A percentile compares a stretch with the other conserved stretches of the same genome.
These are phyloP conservation scores for Thamnidium elegans DNA, from an alignment of 192 early-diverging fungal genomes.

Conservation along the genomic window DNA sequence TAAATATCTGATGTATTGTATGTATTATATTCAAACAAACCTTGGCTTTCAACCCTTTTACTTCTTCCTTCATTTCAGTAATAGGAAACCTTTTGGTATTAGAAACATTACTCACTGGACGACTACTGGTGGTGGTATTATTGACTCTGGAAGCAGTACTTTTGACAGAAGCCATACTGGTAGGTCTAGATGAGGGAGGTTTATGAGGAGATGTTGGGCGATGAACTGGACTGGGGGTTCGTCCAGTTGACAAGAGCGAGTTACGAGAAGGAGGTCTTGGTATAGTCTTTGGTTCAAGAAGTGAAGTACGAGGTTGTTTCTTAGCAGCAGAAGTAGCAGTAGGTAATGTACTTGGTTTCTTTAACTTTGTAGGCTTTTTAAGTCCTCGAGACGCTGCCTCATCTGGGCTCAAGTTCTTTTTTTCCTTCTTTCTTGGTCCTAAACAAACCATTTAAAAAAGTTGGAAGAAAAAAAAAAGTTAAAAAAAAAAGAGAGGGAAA, in stretches of 20 bases:
- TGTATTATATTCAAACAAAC: not conserved
- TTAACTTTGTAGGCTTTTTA: conserved; percentile 17
- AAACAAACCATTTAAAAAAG: conserved; percentile 24
- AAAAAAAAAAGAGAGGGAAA: not conserved
- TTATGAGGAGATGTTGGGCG: conserved; percentile 9
- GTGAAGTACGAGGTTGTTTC: not conserved
- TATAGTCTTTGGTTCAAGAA: not conserved
- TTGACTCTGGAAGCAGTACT: not conserved
- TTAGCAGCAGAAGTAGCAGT: not conserved
- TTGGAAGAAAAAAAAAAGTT: not conserved
- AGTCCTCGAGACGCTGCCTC: conserved; percentile 13
- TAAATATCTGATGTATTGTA: not conserved
- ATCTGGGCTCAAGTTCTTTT: conserved; percentile 24
- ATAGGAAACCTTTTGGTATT: conserved; percentile 23
- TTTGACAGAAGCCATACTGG: conserved; percentile 12
- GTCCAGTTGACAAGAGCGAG: not conserved
- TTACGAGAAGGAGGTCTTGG: conserved; percentile 8
- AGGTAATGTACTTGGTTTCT: not conserved
- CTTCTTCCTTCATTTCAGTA: conserved; percentile 34
- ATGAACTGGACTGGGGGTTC: conserved; percentile 5
- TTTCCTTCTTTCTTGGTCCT: conserved; percentile 32
- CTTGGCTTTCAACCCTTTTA: conserved; percentile 33
- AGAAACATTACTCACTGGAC: not conserved
- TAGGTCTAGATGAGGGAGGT: not conserved
- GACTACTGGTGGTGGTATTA: not conserved